Percentiles rank a stretch among this genome's conserved stretches.
Conservation (phyloP, 2,329 filamentous ascomycete species). For the Curvularia spicifera region DNA sequence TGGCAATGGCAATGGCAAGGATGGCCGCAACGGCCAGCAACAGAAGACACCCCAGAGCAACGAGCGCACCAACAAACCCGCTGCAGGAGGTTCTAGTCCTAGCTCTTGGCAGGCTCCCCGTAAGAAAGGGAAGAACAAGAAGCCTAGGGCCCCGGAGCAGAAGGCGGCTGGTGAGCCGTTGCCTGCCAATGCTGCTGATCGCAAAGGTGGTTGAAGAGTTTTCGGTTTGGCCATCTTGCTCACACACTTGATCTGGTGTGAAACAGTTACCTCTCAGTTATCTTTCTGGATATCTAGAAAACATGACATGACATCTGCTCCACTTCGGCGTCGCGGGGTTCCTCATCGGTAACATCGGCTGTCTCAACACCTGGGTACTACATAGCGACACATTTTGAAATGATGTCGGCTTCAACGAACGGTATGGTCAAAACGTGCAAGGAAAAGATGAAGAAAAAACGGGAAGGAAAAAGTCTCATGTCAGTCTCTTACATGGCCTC, state of each 20-base stretch:
- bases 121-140: conserved; percentile 38
- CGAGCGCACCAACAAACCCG: conserved; percentile 36
- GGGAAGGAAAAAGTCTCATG: not conserved
- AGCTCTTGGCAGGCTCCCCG: conserved; percentile 28
- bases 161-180: conserved; percentile 51
- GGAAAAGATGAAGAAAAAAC: not conserved
- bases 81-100: conserved; percentile 17
- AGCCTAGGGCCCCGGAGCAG: conserved; percentile 37
- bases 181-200: conserved; percentile 53
- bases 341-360: not conserved
- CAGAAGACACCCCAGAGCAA: conserved; percentile 28
- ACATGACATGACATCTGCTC: conserved; percentile 1
- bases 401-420: not conserved
- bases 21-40: conserved; percentile 34
- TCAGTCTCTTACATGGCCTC: conserved; percentile 1
- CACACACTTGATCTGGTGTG: not conserved
- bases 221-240: not conserved
- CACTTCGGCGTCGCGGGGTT: not conserved
- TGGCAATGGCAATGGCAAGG: conserved; percentile 26
- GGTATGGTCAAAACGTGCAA: not conserved
- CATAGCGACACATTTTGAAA: conserved; percentile 1
- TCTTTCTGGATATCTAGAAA: conserved; percentile 9
- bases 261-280: not conserved
- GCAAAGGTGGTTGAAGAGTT: conserved; percentile 53
- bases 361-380: not conserved